Conservation (phyloP, 495 filamentous ascomycete species). For the Durotheca rogersii region DNA sequence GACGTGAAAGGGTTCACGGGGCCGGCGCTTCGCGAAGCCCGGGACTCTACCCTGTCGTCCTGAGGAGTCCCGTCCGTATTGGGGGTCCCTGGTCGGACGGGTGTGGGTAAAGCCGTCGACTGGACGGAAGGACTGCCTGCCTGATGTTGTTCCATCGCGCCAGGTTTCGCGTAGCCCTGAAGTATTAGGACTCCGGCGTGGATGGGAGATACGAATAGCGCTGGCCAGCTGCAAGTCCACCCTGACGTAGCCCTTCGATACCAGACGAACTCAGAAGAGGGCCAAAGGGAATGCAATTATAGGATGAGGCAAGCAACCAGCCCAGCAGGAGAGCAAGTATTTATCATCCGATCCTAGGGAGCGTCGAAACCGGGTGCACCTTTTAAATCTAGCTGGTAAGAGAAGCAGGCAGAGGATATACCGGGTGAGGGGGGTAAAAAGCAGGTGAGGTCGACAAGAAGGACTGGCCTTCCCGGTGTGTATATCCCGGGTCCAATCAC, state of each 20-base stretch:
- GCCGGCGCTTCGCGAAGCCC: conserved; percentile 33
- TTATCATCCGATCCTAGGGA: background rate
- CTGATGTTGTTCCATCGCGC: conserved; percentile 28
- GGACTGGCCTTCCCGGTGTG: too few species aligned
- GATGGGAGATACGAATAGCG: background rate
- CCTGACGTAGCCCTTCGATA: background rate
- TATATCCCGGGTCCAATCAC: too few species aligned
- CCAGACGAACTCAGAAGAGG: too few species aligned
- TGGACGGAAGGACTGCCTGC: conserved; percentile 19
- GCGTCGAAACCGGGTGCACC: background rate
- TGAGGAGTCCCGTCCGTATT: conserved; percentile 43
- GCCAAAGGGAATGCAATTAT: too few species aligned
- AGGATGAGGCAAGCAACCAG: too few species aligned
- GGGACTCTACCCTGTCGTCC: conserved; percentile 38
- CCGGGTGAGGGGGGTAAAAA: too few species aligned
- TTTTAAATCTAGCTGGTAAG: background rate
- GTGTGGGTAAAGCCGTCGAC: conserved; percentile 39
- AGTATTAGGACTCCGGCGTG: background rate
- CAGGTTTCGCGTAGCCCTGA: too few species aligned
- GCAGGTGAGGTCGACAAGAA: too few species aligned
- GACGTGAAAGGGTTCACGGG: conserved; percentile 57
- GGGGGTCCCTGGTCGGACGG: conserved; percentile 41
- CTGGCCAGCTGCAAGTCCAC: background rate
- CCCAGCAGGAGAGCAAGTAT: too few species aligned
- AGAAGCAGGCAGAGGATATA: conserved; percentile 2